Base-by-base conservation (phyloP, 805 yeast species). In the Candida xiaguanensis region DNA sequence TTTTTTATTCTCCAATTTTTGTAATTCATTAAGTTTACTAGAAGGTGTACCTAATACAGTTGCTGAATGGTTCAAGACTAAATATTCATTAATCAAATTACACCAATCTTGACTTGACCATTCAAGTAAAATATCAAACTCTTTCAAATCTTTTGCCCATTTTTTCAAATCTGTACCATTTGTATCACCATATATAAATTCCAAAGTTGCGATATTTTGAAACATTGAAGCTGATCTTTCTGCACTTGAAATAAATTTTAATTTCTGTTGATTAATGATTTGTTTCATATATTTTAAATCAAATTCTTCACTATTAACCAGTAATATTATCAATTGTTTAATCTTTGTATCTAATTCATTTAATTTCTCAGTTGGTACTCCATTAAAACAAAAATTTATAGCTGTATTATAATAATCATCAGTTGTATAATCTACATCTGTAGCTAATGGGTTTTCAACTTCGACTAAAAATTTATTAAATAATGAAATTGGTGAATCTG, bases 81-180 rank as follows among this genome's bases (percentile, higher is more conserved):
- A 72, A 46, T 77, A 73, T 27, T 65, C 58, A 19, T 68, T 53
- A 36, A 82, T 69, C 26, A 84, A 58, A 0, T 58, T 58, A 36
- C 74, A 58, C 99, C 99, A 93, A 49, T 84, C 67, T 8, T 73
- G 72, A 5, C 68, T 52, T 6, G 75, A 47, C 96, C 96, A 91
- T 1, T 52, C 36, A 9, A 62, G 41, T 38, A 91, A 67, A 1
- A 49, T 40, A 47, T 80, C 82, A 56, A 74, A 87, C 45, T 84
- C 93, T 8, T 60, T 50, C 36, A 86, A 61, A 36, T 74, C 70
- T 43, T 75, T 72, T 17, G 78, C 47, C 72, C 83, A 76, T n/a
- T 59, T 57, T 2, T 65, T 59, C 42, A 91, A 64, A 39, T 80
- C 78, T 5, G 74, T 58, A 2, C 85, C 85, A 41, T 78, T 79